Base-by-base conservation (phyloP, 2,329 filamentous ascomycete species). In the Teratosphaeria pseudoeucalypti region DNA sequence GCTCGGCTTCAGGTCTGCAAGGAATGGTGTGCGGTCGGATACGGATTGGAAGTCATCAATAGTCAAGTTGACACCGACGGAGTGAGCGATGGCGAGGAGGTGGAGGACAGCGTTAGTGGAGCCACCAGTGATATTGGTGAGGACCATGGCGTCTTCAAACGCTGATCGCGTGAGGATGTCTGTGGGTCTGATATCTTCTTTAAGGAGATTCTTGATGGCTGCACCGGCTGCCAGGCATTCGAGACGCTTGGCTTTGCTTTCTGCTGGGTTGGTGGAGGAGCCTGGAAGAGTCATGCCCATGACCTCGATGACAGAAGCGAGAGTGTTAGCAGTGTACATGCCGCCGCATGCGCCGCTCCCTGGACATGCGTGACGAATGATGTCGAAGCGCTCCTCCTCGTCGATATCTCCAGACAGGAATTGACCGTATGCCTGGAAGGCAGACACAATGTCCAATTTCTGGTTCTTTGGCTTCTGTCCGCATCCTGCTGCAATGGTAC, bases 401-500 rank as follows among this genome's bases (percentile, higher is more conserved):
- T 82, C 88, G 75, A 97, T 96, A 70, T 96, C 85, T 52, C 92
- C 92, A 12, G 89, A 84, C 68, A 99, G 86, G 78, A 92, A 97
- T 74, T 96, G 90, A 29, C 94, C 94, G 72, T 97, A 97, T 5
- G 92, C 88, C 78, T 99, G 94, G 84, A 99, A 99, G 52, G 94
- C 94, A 56, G 91, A 96, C 61, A 99, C 89, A 57, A 99, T 95
- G 52, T 64, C 62, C 60, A 86, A 79, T 58, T 84, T 82, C 26
- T 56, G 26, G 71, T 87, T 86, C 65, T 87, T 81, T 67, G 92
- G 89, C 56, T 82, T 82, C 69, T 79, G 82, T 59, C 88, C 89
- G 77, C 92, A 96, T 54, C 94, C 94, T 43, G 94, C 90, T 73
- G 89, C 86, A 73, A 97, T 99, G 52, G 89, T 91, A 55, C 94